Evolutionary conservation across 306 rosid species (phyloP), one percentile per base, ranked within the genome.

Genomic region (Urtica urens): DNA sequence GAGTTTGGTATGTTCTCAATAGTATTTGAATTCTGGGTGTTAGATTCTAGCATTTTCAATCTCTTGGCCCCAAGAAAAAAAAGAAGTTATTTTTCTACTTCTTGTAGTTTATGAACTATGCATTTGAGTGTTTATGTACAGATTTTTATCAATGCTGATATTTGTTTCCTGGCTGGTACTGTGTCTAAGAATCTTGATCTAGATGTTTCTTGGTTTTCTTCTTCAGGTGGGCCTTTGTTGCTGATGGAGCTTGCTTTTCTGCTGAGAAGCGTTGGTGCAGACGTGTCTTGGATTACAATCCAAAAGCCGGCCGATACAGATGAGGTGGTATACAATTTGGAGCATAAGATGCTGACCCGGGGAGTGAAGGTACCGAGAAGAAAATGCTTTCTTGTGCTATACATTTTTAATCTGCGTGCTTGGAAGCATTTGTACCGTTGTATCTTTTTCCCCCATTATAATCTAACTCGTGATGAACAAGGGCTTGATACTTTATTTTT

Each of bases 211-310:
- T 35, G 4, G 6, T 34, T 30, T 22, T 27, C 25, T 44, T 38
- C 42, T 35, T 10, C 57, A 80, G 88, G 95, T 12, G 94, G 94
- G 17, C 94, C 94, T 13, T 62, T 84, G 51, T 66, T 84, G 64
- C 60, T 84, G 43, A 84, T 84, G 94, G 94, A 84, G 68, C 69
- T 80, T 11, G 94, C 94, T 8, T 80, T 84, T 72, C 55, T 84
- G 48, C 66, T 84, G 63, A 78, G 94, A 42, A 71, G 73, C 3
- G 94, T 80, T 22, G 94, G 94, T 33, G 60, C 83, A 44, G 70
- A 80, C 43, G 92, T 84, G 51, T 64, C 66, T 65, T 84, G 94
- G 94, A 61, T 80, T 37, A 84, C 92, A 2, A 78, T 68, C 68
- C 90, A 75, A 64, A 77, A 68, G 57, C 74, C 74, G 13, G 34